A percentile compares a stretch with the other conserved stretches of the same genome.
Evolutionary conservation across 2,329 filamentous ascomycete species (phyloP).

Genomic region (Endocalyx cinctus): DNA sequence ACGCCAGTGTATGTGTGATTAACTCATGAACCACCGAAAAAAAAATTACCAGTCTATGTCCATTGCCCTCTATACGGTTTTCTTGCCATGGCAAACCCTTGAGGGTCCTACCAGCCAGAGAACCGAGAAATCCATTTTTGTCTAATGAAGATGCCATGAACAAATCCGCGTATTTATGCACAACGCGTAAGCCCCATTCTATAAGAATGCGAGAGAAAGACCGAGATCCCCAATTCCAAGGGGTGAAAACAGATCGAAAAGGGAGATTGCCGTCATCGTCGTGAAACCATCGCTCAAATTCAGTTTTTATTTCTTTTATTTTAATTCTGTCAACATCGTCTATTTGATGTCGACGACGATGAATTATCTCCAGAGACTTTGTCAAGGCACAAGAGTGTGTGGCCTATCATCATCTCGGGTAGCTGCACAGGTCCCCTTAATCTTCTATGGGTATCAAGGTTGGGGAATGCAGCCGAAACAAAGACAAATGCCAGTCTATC

Average conservation of each 20-base stretch:
- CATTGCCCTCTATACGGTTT: conserved; percentile 26
- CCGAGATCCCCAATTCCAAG: conserved; percentile 25
- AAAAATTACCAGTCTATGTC: conserved; percentile 32
- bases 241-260: conserved; percentile 29
- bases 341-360: conserved; percentile 25
- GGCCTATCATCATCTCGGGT: conserved; percentile 29
- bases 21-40: conserved; percentile 25
- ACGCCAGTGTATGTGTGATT: conserved; percentile 23
- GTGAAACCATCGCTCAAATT: conserved; percentile 22
- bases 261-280: conserved; percentile 30
- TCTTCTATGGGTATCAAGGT: conserved; percentile 34
- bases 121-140: conserved; percentile 64
- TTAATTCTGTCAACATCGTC: conserved; percentile 25
- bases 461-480: conserved; percentile 29
- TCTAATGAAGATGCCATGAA: conserved; percentile 47
- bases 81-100: conserved; percentile 20
- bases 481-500: conserved; percentile 34
- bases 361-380: conserved; percentile 23
- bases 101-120: conserved; percentile 38
- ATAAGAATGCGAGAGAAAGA: conserved; percentile 26
- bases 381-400: conserved; percentile 21
- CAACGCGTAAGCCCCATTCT: conserved; percentile 27
- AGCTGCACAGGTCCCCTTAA: conserved; percentile 26
- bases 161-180: conserved; percentile 27
- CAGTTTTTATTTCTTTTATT: conserved; percentile 23